phyloP scores from a whole-genome alignment of 1,284 basidiomycete species.

The Ustilago loliicola region DNA sequence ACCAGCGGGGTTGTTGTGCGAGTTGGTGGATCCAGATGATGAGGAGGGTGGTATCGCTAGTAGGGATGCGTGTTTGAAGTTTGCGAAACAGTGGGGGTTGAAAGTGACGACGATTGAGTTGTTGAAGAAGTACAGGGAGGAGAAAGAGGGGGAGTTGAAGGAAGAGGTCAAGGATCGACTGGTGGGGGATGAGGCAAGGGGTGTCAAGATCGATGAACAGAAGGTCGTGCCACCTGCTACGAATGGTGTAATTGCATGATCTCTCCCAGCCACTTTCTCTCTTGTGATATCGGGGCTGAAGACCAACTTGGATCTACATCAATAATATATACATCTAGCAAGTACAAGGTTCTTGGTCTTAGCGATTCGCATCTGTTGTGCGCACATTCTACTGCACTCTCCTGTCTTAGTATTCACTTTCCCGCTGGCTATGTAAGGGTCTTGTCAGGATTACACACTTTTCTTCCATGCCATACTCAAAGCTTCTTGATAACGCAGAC shows the following conservation, averaged over 20 bases:
- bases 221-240: conserved; percentile 44
- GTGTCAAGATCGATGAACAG: conserved; percentile 46
- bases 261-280: neutral
- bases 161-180: conserved; percentile 17
- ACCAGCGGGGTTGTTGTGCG: conserved; percentile 88
- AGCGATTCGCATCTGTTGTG: too few relatives aligned
- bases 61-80: conserved; percentile 90
- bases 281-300: neutral
- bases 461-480: neutral
- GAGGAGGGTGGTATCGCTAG: conserved; percentile 92
- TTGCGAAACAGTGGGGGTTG: conserved; percentile 90
- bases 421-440: neutral
- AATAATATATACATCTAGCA: too few relatives aligned
- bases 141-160: conserved; percentile 48
- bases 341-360: too few relatives aligned
- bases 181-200: conserved; percentile 29
- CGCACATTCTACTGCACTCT: neutral
- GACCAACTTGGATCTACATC: too few relatives aligned
- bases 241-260: neutral
- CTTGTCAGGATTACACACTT: neutral
- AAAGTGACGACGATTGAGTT: conserved; percentile 93
- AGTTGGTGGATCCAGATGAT: conserved; percentile 90
- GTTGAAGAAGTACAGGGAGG: conserved; percentile 72
- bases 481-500: neutral
- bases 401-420: neutral